Base-by-base conservation (phyloP, 139 green algal species). In the Microglena sp. region DNA sequence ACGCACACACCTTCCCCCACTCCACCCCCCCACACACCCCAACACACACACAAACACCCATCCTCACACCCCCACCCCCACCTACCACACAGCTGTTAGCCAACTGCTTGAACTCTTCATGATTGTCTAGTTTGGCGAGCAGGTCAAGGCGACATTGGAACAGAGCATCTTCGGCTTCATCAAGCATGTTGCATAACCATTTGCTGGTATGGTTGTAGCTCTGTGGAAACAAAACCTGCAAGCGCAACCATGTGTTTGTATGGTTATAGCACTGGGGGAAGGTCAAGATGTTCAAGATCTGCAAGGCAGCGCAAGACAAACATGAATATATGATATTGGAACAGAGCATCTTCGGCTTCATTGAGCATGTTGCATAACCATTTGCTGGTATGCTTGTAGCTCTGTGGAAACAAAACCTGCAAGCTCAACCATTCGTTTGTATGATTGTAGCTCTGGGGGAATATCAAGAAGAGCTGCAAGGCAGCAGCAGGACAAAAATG, bases 351-450 rank as follows among this genome's bases (percentile, higher is more conserved):
- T 63, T 81, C 62, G 2, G 73, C 77, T 15, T 62, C 68, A 11
- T 68, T 70, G 45, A 89, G 55, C 44, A 76, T 62, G 18, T 27
- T 34, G 8, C 66, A 62, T 53, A 96, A 69, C 87, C 86, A 95
- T 8, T 67, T 55, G 4, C 65, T 62, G 1, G 88, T 90, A 54
- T 73, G 62, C 32, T 58, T 28, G 66, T 96, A 97, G 2, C 83
- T 86, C 24, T 62, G 61, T 2, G 90, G 90, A 60, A 96, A 96
- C 27, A 97, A 74, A 33, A 88, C 72, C 78, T 89, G 69, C 54
- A 55, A 22, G 21, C n/a, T n/a, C n/a, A n/a, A n/a, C n/a, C n/a
- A n/a, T n/a, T n/a, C n/a, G n/a, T n/a, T 29, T 50, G 40, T 50
- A 50, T n/a, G 11, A 18, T 1, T n/a, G n/a, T n/a, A n/a, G n/a